Base-by-base conservation (phyloP, 2,329 filamentous ascomycete species). In the Colletotrichum sansevieriae region DNA sequence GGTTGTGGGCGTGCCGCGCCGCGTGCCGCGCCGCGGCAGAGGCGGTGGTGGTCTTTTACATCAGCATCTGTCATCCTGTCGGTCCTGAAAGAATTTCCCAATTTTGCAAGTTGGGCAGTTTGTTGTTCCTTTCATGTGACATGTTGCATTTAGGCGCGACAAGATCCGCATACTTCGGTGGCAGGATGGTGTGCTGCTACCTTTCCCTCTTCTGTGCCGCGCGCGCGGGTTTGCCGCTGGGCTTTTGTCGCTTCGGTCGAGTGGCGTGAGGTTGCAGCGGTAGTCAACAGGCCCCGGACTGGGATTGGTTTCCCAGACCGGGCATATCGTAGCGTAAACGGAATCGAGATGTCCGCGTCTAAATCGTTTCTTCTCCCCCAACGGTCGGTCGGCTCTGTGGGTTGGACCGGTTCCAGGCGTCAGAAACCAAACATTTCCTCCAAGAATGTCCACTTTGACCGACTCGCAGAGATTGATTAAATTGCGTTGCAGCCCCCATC, bases 41-140 rank as follows among this genome's bases (percentile, higher is more conserved):
- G 6, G 13, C 25, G 18, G 18, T 11, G 3, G 20, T 55, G 33
- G n/a, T 11, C 44, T 25, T 65, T 69, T 60, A 56, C 66, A 69
- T 69, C 66, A 69, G 56, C 66, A 69, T 69, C 62, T 69, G 62
- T 68, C 62, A 68, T 65, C 49, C 20, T 12, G 25, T 29, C n/a
- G 5, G 22, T 37, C 18, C 29, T 20, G 15, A 39, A 3, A n/a
- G 22, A 37, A n/a, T 29, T 4, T 18, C 33, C 52, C 13, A 37
- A 29, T 7, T 25, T 22, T 9, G 39, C 49, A 59, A 18, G 20
- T 18, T 22, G 7, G 15, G 13, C 1, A 41, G 18, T 5, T 20
- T 13, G 12, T 39, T 22, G n/a, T 25, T 25, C 25, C 25, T 4
- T 5, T 22, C 22, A 22, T 22, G 22, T 22, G 22, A 22, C 22